phyloP scores from a whole-genome alignment of 108 stramenopile genomes.

The Fistulifera pelliculosa region DNA sequence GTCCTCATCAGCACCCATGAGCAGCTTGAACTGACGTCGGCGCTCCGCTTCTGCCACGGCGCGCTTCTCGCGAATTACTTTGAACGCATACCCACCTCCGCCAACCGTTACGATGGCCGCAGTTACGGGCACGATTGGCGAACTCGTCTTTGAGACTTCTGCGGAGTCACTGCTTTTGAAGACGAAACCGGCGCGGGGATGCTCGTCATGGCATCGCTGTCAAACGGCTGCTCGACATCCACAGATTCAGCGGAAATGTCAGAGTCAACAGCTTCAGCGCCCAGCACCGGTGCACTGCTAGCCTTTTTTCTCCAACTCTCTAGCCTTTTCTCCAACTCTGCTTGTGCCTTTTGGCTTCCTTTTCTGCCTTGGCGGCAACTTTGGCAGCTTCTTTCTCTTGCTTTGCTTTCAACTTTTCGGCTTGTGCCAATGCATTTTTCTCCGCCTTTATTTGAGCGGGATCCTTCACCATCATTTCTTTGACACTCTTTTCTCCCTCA shows the following conservation, averaged over 20 bases:
- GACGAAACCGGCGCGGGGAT: not conserved
- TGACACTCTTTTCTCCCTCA: constrained; percentile 35
- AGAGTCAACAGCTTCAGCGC: constrained; percentile 15
- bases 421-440: constrained; percentile 18
- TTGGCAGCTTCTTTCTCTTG: constrained; percentile 27
- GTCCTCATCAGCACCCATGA: constrained; percentile 46
- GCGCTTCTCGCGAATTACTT: constrained; percentile 35
- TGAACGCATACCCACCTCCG: constrained; percentile 56
- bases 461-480: constrained; percentile 30
- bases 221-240: constrained; percentile 5
- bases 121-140: constrained; percentile 15
- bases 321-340: constrained; percentile 25
- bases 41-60: constrained; percentile 49
- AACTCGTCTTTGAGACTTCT: constrained; percentile 2
- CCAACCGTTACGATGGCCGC: constrained; percentile 41
- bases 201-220: not conserved
- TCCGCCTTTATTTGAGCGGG: constrained; percentile 7
- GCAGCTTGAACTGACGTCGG: constrained; percentile 55
- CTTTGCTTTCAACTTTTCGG: constrained; percentile 7
- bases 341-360: constrained; percentile 22
- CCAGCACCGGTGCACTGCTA: constrained; percentile 27
- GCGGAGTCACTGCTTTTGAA: too few relatives aligned
- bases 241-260: constrained; percentile 13
- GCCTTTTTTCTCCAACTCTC: too few relatives aligned
- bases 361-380: constrained; percentile 29